Base-by-base conservation (phyloP, 2,329 filamentous ascomycete genomes). In the Nothophoma quercina region DNA sequence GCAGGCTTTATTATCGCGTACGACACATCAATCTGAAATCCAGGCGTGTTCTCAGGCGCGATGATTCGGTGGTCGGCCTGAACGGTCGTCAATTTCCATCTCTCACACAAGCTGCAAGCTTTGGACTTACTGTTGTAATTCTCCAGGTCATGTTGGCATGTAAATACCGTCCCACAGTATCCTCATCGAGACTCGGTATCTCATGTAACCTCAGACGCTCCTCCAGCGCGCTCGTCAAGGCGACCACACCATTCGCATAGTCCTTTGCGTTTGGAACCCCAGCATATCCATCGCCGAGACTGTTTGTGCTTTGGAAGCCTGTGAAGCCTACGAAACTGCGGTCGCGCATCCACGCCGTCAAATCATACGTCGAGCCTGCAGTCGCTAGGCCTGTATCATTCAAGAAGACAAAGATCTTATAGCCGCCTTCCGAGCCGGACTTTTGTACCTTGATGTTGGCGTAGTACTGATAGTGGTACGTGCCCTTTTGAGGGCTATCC, bases 361-460 rank as follows among this genome's bases (percentile, higher is more conserved):
- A 64, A 1, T 83, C 80, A 33, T 70, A 68, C 0, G 77, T 65
- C 85, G 87, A 89, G 1, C 32, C 30, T 5, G 43, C 22, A 1
- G 19, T 49, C 2, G 50, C 41, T 2, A 78, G 68, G 0, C 86
- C 39, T 6, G 55, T 48, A 2, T 79, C 68, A 0, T 86, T 89
- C 1, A 91, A 68, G 73, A 92, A 93, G 52, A 93, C 77, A 66
- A 88, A 84, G 16, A 93, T 77, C 46, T 79, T 80, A 64, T 88
- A 90, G 0, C 87, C 84, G 1, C 81, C 83, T 9, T 81, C 77
- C 7, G 89, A 71, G 2, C 84, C 84, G 51, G 84, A 81, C 56
- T 85, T 87, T 46, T 80, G 77, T 18, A 87, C 83, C 13, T 78
- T 77, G 35, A 93, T 80, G 63, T 89, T 90, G 60, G 84, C 85